phyloP scores from a whole-genome alignment of 352 stramenopile genomes.

The Phytophthora podocarpi region DNA sequence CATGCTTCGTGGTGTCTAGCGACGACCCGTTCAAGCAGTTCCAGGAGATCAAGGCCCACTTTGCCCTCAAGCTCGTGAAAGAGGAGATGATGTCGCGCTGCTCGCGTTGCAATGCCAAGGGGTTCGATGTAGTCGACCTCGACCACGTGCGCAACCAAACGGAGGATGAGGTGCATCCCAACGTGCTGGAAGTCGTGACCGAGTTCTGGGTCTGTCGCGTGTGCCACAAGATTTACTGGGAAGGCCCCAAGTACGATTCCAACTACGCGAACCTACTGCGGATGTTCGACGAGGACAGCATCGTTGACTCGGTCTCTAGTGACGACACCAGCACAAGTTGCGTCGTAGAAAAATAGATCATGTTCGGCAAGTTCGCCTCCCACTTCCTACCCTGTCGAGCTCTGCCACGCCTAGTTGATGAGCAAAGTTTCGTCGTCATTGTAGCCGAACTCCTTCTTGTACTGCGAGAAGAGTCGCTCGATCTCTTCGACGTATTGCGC shows the following conservation, averaged over 20 bases:
- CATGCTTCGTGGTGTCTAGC: slow-evolving; percentile 77
- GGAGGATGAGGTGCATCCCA: slow-evolving; percentile 54
- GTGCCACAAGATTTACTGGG: slow-evolving; percentile 80
- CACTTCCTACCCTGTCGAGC: not conserved
- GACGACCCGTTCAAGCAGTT: slow-evolving; percentile 78
- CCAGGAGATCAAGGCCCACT: slow-evolving; percentile 77
- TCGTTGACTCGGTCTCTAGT: slow-evolving; percentile 14
- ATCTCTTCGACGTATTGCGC: slow-evolving; percentile 65
- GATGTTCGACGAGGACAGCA: slow-evolving; percentile 48
- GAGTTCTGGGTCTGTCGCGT: slow-evolving; percentile 73
- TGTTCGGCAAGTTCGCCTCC: not conserved
- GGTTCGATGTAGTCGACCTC: slow-evolving; percentile 54
- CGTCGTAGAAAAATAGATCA: slow-evolving; percentile 6
- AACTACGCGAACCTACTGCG: slow-evolving; percentile 62
- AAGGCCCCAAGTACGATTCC: slow-evolving; percentile 78
- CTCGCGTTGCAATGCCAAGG: slow-evolving; percentile 70
- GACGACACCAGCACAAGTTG: not conserved
- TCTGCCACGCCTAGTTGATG: slow-evolving; percentile 47
- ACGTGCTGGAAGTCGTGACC: slow-evolving; percentile 60
- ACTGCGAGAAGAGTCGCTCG: slow-evolving; percentile 63
- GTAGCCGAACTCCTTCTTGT: slow-evolving; percentile 79
- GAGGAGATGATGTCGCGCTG: slow-evolving; percentile 82
- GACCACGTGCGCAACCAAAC: slow-evolving; percentile 60
- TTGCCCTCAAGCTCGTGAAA: slow-evolving; percentile 61
- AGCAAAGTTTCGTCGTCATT: slow-evolving; percentile 75